Conservation (phyloP, 805 yeast genomes). For the Zygosaccharomyces rouxii region DNA sequence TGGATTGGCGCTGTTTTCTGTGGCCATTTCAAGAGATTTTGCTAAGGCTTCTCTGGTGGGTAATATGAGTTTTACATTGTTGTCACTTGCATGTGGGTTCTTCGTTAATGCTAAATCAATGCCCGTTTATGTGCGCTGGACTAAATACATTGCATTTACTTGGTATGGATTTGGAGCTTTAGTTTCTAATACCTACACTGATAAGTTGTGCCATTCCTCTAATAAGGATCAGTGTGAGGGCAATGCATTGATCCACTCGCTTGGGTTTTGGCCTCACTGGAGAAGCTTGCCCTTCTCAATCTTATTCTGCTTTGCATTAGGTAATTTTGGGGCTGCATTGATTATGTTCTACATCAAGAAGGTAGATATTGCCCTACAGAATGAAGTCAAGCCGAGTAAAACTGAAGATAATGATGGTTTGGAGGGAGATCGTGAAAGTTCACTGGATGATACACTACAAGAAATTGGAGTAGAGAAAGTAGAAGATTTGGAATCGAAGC, state of each 20-base stretch:
- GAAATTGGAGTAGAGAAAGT: not conserved
- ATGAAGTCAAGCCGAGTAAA: conserved; percentile 20
- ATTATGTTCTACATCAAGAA: conserved; percentile 45
- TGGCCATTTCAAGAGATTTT: conserved; percentile 57
- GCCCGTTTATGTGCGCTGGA: conserved; percentile 88
- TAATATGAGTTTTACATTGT: conserved; percentile 62
- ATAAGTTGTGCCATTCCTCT: conserved; percentile 49
- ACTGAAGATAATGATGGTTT: not conserved
- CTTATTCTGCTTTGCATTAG: conserved; percentile 53
- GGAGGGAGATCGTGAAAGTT: not conserved
- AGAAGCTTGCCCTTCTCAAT: conserved; percentile 58
- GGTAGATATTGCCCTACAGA: conserved; percentile 32
- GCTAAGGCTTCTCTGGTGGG: conserved; percentile 57
- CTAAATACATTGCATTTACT: conserved; percentile 66
- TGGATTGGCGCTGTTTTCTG: conserved; percentile 34
- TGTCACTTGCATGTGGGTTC: conserved; percentile 76
- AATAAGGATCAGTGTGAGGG: conserved; percentile 37
- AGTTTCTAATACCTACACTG: conserved; percentile 60
- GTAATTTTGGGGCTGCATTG: conserved; percentile 47
- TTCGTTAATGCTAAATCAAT: conserved; percentile 66
- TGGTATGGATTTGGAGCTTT: conserved; percentile 78
- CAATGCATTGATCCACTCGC: conserved; percentile 45
- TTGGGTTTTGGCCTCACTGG: conserved; percentile 68
- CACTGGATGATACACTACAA: not conserved
- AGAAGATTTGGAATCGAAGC: conserved; percentile 19